Evolutionary conservation across 2,329 filamentous ascomycete genomes (phyloP), one percentile per base, ranked within the genome.

Genomic region (Exophiala calicioides): DNA sequence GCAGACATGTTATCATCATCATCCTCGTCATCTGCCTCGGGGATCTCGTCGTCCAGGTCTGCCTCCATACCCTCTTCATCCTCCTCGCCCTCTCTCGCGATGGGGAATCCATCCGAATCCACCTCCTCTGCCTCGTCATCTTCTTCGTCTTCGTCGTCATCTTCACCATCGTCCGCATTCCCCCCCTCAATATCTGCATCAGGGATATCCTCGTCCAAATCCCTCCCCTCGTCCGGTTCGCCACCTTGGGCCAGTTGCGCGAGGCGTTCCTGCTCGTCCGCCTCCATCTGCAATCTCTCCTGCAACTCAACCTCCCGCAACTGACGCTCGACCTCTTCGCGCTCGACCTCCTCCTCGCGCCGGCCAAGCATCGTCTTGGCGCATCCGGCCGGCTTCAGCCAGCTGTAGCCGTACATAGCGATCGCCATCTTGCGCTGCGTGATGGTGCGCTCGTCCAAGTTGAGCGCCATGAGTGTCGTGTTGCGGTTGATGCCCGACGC

Each of bases 381-480:
- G 44, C 95, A 78, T 5, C 91, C 93, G 0, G 89, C 90, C 0
- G 93, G 93, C 48, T 86, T 87, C 45, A 98, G 84, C 93, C 93
- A 98, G 33, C 80, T 80, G 56, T 84, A 86, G 50, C 93, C 93
- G 63, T 94, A 96, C 61, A 90, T 87, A 36, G 86, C 81, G 21
- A 97, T 85, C 57, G 91, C 89, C 36, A 81, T 71, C 61, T 90
- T 89, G 35, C 91, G 88, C 6, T 85, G 79, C 44, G 84, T 80
- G 55, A 94, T 78, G 47, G 82, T 79, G 51, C 82, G 78, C 70
- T 97, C 93, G 64, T 96, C 91, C 31, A 81, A 72, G 19, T 80
- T 76, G 8, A 95, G 79, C 2, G 84, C 76, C 7, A 85, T 79
- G 3, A 95, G 81, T 2, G 53, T 50, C 34, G 79, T 75, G 19